Conservation (phyloP, 768 basidiomycete genomes). For the Mycena metata region DNA sequence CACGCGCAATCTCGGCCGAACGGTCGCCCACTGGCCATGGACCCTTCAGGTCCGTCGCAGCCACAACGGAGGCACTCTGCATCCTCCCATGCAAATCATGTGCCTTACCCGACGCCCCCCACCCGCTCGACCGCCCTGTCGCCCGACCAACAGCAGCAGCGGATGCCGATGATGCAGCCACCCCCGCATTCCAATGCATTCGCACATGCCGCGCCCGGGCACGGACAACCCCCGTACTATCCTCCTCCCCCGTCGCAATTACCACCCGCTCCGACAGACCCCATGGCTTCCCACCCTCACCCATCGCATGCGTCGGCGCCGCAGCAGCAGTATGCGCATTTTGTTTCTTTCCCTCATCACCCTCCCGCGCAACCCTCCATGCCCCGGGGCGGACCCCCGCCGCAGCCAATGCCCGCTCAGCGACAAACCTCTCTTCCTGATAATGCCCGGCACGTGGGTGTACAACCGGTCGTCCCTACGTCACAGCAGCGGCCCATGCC, state of each 20-base stretch:
- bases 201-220: too few species aligned
- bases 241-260: background rate
- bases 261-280: background rate
- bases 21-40: background rate
- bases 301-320: background rate
- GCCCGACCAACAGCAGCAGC: background rate
- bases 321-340: too few species aligned
- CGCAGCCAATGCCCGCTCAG: too few species aligned
- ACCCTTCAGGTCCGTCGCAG: background rate
- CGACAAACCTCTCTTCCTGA: too few species aligned
- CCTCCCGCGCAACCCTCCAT: background rate
- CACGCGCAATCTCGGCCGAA: background rate
- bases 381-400: too few species aligned
- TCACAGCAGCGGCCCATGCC: too few species aligned
- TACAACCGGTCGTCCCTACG: too few species aligned
- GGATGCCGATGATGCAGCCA: background rate
- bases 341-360: background rate
- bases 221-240: too few species aligned
- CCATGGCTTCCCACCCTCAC: background rate
- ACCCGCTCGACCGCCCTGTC: background rate
- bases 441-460: too few species aligned
- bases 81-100: background rate
- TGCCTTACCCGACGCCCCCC: conserved; percentile 6
- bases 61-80: background rate
- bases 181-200: background rate